Conservation (phyloP, 1,284 basidiomycete species). For the Apiotrichum montevideense region DNA sequence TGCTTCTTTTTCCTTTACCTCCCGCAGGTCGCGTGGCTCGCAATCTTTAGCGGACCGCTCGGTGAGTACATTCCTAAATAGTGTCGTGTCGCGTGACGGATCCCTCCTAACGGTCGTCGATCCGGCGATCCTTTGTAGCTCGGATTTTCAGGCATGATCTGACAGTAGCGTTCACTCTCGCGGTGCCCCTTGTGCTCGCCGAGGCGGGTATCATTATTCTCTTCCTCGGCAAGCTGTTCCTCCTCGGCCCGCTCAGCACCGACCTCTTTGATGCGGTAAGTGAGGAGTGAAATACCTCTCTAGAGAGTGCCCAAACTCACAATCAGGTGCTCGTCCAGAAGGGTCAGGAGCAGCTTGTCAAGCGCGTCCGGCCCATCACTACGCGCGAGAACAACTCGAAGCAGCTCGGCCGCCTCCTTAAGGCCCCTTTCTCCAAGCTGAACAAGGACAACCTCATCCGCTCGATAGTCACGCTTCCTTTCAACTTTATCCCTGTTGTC, state of each 20-base stretch:
- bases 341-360: slow-evolving; percentile 45
- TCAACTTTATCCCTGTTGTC: slow-evolving; percentile 61
- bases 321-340: slow-evolving; percentile 44
- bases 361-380: slow-evolving; percentile 42
- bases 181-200: slow-evolving; percentile 48
- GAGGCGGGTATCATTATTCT: slow-evolving; percentile 50
- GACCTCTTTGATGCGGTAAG: slow-evolving; percentile 49
- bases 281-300: slow-evolving; percentile 3
- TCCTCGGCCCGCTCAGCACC: slow-evolving; percentile 50
- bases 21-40: slow-evolving; percentile 61
- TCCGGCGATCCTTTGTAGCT: no score
- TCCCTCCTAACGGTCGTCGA: no score
- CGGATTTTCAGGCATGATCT: slow-evolving; percentile 6
- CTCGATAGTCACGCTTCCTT: slow-evolving; percentile 46
- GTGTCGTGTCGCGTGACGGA: neutral
- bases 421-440: slow-evolving; percentile 41
- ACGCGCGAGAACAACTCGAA: slow-evolving; percentile 22
- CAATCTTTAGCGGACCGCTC: slow-evolving; percentile 59
- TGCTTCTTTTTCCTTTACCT: slow-evolving; percentile 62
- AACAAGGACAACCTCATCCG: slow-evolving; percentile 42
- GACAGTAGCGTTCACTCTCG: slow-evolving; percentile 44
- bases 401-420: slow-evolving; percentile 43
- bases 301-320: no score
- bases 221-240: slow-evolving; percentile 51
- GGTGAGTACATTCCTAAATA: slow-evolving; percentile 22